A percentile compares a stretch with the other conserved stretches of the same genome.
Conservation (phyloP, 352 stramenopile genomes). For the Globisporangium heterothallicum region DNA sequence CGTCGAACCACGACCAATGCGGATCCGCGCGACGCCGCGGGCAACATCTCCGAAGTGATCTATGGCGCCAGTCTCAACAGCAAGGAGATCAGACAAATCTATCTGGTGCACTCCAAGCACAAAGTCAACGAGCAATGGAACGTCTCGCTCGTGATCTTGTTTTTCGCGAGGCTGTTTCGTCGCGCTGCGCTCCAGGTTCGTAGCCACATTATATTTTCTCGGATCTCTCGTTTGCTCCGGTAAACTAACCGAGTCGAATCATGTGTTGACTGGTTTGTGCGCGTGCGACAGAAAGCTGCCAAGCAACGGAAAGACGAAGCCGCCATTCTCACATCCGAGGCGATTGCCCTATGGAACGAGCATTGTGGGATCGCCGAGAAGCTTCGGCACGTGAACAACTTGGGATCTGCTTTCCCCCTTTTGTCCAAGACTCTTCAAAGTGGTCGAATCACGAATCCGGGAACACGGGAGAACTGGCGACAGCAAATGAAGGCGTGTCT, state of each 20-base stretch:
- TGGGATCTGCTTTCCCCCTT: neutral
- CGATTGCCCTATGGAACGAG: neutral
- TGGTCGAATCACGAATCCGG: neutral
- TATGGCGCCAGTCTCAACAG: slow-evolving; percentile 29
- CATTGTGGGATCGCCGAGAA: neutral
- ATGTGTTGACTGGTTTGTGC: neutral
- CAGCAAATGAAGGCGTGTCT: slow-evolving; percentile 3
- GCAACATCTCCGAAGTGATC: slow-evolving; percentile 30
- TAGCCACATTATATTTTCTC: too few species aligned
- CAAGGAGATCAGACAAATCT: slow-evolving; percentile 27
- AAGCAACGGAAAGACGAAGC: slow-evolving; percentile 6
- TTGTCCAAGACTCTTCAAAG: neutral
- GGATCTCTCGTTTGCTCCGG: too few species aligned
- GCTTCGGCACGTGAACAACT: neutral
- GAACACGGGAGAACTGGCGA: neutral
- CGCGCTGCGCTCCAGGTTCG: slow-evolving; percentile 22
- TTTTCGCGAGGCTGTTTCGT: slow-evolving; percentile 33
- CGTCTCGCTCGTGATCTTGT: slow-evolving; percentile 25
- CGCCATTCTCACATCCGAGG: neutral
- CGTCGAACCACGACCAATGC: slow-evolving; percentile 16
- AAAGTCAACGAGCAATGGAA: slow-evolving; percentile 28
- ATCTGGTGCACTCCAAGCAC: slow-evolving; percentile 16
- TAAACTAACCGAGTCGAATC: too few species aligned
- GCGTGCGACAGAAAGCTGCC: slow-evolving; percentile 20
- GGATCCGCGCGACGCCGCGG: slow-evolving; percentile 22